A percentile compares a stretch with the other conserved stretches of the same genome.
Conservation (phyloP, 768 basidiomycete species). For the Aureoboletus auriporus region DNA sequence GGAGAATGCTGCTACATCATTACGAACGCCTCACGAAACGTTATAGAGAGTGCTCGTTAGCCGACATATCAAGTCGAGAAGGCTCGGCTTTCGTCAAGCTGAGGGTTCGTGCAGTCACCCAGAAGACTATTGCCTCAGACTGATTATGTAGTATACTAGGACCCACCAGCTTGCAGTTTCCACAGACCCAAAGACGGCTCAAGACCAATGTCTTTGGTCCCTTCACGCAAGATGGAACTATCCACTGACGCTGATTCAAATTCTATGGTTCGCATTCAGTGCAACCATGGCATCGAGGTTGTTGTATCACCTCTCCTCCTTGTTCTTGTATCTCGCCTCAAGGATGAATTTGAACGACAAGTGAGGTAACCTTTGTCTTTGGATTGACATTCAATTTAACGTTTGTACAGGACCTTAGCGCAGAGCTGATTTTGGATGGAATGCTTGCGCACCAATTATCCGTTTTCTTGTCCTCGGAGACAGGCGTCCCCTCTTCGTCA, state of each 20-base stretch:
- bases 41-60: conserved; percentile 37
- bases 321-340: conserved; percentile 39
- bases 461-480: conserved; percentile 24
- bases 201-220: conserved; percentile 1
- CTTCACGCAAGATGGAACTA: conserved; percentile 4
- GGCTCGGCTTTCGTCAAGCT: conserved; percentile 42
- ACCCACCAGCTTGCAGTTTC: conserved; percentile 7
- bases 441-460: conserved; percentile 41
- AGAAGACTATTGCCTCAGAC: background rate
- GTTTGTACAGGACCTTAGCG: conserved; percentile 30
- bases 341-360: conserved; percentile 42
- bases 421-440: conserved; percentile 37
- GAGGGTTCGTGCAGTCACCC: conserved; percentile 33
- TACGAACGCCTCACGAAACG: conserved; percentile 49
- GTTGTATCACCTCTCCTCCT: conserved; percentile 56
- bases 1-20: conserved; percentile 33
- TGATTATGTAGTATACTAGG: conserved; percentile 6
- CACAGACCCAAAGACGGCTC: conserved; percentile 1
- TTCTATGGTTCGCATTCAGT: conserved; percentile 36
- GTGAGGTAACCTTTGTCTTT: conserved; percentile 33
- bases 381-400: conserved; percentile 5
- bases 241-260: background rate
- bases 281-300: conserved; percentile 35
- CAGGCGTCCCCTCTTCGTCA: conserved; percentile 10
- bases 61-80: conserved; percentile 41